Base-by-base conservation (phyloP, 2,329 filamentous ascomycete genomes). In the Microsporum ferrugineum region DNA sequence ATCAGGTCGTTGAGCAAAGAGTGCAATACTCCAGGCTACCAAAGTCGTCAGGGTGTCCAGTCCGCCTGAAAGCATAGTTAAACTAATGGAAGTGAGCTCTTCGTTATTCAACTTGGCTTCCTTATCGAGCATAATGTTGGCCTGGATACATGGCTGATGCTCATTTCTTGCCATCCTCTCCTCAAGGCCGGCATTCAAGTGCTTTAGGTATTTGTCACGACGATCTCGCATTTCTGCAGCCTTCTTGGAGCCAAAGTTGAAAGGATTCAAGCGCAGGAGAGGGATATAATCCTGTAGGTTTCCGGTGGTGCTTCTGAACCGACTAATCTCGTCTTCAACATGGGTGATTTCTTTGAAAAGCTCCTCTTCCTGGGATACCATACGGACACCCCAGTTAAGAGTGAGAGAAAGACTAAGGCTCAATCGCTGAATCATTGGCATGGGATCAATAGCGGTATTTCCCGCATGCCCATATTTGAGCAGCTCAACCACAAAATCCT, bases 41-140 rank as follows among this genome's bases (percentile, higher is more conserved):
- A 85, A 75, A 0, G 84, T 87, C 1, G 84, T 86, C 39, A 88
- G 79, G 0, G 85, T 88, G 64, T 88, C 85, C 2, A 88, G 74
- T 0, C 85, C 85, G 0, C 84, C 85, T 0, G 82, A 84, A 3
- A 88, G 73, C 85, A 88, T 88, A 0, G 84, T 87, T 63, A 88
- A 71, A 63, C 82, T 85, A 66, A 87, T 87, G 0, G 81, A 84
- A 0, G 79, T 85, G 39, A 87, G 76, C 65, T 88, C 85, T 57
- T 82, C 83, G 43, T 79, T 77, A 71, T 82, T 85, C 14, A 87
- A 72, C 63, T 81, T 83, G 0, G 83, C 80, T 41, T 87, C 84
- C 65, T 82, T 79, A 65, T 87, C 84, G 55, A 81, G 73, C 62
- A 87, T 85, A 36, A 87, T 80, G 63, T 86, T 87, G 2, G 83